Conservation (phyloP, 495 filamentous ascomycete genomes). For the Neurospora pannonica region DNA sequence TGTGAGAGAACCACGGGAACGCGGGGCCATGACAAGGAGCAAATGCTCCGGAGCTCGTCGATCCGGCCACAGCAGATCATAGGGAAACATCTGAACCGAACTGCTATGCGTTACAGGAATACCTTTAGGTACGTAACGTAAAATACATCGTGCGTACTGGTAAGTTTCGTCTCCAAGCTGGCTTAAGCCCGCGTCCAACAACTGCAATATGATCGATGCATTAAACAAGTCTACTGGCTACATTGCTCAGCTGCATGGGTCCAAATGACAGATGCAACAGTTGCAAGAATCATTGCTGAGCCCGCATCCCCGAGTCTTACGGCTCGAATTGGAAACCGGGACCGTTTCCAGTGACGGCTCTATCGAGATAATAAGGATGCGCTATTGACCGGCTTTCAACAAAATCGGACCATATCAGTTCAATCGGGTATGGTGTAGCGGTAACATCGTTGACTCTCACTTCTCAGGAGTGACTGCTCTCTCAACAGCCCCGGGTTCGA, state of each 20-base stretch:
- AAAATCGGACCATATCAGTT: neutral
- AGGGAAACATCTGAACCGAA: neutral
- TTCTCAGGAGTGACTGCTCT: neutral
- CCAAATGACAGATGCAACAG: neutral
- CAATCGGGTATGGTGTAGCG: neutral
- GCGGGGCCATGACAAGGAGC: neutral
- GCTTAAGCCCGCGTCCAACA: neutral
- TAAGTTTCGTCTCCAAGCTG: neutral
- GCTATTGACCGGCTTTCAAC: neutral
- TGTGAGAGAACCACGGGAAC: neutral
- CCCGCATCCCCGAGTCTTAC: neutral
- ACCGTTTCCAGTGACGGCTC: neutral
- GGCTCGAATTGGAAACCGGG: neutral
- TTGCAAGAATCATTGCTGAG: neutral
- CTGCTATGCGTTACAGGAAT: neutral
- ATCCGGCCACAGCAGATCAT: neutral
- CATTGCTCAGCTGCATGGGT: neutral
- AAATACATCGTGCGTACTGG: neutral
- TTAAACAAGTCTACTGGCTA: neutral
- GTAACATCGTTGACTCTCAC: neutral
- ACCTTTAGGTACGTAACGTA: neutral
- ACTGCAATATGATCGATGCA: neutral
- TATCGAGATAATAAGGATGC: neutral
- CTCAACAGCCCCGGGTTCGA: neutral
- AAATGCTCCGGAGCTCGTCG: neutral